Evolutionary conservation across 164 flowering plant genomes (phyloP), one percentile per base, ranked within the genome.

Genomic region (Vitis labrusca): DNA sequence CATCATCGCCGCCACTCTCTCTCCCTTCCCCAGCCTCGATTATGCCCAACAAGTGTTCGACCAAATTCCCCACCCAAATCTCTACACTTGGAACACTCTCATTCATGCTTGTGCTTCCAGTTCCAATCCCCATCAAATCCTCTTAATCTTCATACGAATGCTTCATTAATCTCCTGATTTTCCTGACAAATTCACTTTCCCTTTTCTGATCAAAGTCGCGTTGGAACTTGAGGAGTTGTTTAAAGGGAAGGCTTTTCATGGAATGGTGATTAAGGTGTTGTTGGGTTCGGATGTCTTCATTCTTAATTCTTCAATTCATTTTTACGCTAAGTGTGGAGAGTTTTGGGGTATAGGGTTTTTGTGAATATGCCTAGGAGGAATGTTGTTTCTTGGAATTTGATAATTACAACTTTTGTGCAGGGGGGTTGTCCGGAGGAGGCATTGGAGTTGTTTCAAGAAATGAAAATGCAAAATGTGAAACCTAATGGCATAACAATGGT

Each of bases 361-460:
- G 19, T 14, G 71, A 74, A 68, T 27, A 90, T 82, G 72, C 76
- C 77, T 4, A 44, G 69, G 11, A 89, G 83, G 65, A 92, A 91
- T 78, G 86, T 86, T 57, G 91, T 87, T 56, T 89, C 97, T 10
- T 92, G 95, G 92, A 90, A 85, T 70, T 81, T 92, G 12, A 80
- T 90, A 81, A 89, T 90, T 58, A 76, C 79, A 8, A 91, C 83
- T 32, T 86, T 81, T 74, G 90, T 76, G 1, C 85, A 82, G 63
- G 80, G 77, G 0, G 89, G 76, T 14, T 72, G 50, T 54, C 75
- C 79, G 1, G 82, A 80, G 10, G 80, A 82, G 74, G 92, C 88
- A 3, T 63, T 87, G 64, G 79, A 80, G 65, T 60, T 84, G 76
- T 92, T 89, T 77, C 69, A 8, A 10, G 58, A 5, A 49, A 92